Evolutionary conservation across 2,329 filamentous ascomycete species (phyloP).

Genomic region (Colletotrichum sp.): DNA sequence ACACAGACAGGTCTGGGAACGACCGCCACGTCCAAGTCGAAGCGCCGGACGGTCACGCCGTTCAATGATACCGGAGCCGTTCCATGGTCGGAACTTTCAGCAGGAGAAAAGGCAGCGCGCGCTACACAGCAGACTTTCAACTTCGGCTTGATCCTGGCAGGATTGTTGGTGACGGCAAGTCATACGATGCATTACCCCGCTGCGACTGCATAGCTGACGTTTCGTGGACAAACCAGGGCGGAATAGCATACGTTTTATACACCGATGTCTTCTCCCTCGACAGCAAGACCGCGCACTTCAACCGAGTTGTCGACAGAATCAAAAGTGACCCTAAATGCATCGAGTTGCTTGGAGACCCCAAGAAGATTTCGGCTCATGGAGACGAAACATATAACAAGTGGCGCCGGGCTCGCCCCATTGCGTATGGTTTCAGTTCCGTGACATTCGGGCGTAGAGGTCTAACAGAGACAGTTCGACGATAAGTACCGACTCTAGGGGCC

Average conservation of each 20-base stretch:
- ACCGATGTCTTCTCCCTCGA: constrained; percentile 83
- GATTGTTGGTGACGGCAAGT: constrained; percentile 75
- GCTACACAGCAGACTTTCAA: constrained; percentile 93
- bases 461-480: constrained; percentile 60
- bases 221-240: constrained; percentile 54
- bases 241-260: constrained; percentile 80
- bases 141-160: constrained; percentile 76
- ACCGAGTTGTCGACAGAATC: constrained; percentile 81
- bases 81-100: constrained; percentile 78
- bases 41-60: constrained; percentile 75
- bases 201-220: background rate
- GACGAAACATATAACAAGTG: constrained; percentile 83
- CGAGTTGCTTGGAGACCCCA: constrained; percentile 74
- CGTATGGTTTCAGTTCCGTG: constrained; percentile 43
- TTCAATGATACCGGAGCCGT: constrained; percentile 86
- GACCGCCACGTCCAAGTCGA: constrained; percentile 43
- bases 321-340: constrained; percentile 73
- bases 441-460: constrained; percentile 20
- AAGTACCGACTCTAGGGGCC: constrained; percentile 74
- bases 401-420: constrained; percentile 68
- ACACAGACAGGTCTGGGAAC: constrained; percentile 55
- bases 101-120: constrained; percentile 78
- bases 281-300: constrained; percentile 88
- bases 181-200: background rate
- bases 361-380: constrained; percentile 80